Conservation (phyloP, 352 stramenopile species). For the Phytophthora uliginosa region DNA sequence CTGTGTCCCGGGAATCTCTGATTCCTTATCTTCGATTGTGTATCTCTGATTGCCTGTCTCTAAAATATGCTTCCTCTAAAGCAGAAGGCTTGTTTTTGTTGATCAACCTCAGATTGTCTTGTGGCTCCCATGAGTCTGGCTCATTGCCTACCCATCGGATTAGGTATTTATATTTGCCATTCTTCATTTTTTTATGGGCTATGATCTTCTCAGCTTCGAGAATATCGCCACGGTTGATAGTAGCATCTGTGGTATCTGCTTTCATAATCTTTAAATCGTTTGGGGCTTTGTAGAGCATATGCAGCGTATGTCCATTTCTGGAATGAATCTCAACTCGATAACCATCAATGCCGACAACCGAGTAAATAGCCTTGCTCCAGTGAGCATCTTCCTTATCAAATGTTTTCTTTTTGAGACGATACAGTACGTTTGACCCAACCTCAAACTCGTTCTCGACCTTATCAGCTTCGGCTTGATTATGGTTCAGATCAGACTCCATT, state of each 20-base stretch:
- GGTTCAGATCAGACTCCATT: not conserved
- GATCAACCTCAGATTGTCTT: too few species aligned
- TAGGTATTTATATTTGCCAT: not conserved
- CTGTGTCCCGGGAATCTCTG: too few species aligned
- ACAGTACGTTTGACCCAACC: conserved; percentile 16
- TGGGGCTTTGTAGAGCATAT: conserved; percentile 30
- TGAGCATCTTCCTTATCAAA: conserved; percentile 40
- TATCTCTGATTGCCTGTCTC: too few species aligned
- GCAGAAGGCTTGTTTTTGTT: too few species aligned
- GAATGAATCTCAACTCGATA: conserved; percentile 32
- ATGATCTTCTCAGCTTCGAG: conserved; percentile 21
- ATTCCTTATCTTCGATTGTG: too few species aligned
- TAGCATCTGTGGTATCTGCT: conserved; percentile 22
- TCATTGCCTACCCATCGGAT: not conserved
- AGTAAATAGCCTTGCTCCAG: conserved; percentile 30
- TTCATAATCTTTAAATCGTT: conserved; percentile 39
- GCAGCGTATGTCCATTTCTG: conserved; percentile 41
- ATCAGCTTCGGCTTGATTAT: not conserved
- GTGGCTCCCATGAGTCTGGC: not conserved
- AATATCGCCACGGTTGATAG: conserved; percentile 29
- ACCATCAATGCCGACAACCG: conserved; percentile 35
- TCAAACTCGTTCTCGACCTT: conserved; percentile 8
- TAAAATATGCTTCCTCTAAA: too few species aligned
- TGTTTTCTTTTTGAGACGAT: conserved; percentile 26
- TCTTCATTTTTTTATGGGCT: conserved; percentile 19